Percentiles rank a stretch among this genome's conserved stretches.
Evolutionary conservation across 495 filamentous ascomycete species (phyloP).

Genomic region (Talaromyces proteolyticus): DNA sequence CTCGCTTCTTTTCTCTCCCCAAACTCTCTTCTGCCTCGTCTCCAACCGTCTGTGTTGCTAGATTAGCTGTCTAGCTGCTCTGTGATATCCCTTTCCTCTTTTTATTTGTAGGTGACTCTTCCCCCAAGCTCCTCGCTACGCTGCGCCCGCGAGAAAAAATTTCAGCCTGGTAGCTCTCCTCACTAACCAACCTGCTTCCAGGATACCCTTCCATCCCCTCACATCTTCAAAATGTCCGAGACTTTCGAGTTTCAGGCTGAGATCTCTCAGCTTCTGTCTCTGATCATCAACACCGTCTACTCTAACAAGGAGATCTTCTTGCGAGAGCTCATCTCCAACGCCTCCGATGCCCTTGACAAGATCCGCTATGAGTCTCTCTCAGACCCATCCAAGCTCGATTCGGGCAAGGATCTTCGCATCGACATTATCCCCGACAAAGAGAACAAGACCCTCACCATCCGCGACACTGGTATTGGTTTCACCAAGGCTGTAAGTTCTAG

Average conservation of each 20-base stretch:
- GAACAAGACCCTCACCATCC: constrained; percentile 94
- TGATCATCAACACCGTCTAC: constrained; percentile 99
- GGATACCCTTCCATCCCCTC: constrained; percentile 3
- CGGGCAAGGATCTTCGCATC: constrained; percentile 93
- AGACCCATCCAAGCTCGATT: constrained; percentile 93
- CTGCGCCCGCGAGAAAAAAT: neutral
- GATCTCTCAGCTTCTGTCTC: constrained; percentile 98
- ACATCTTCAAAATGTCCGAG: constrained; percentile 38
- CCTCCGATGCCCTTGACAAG: constrained; percentile 98
- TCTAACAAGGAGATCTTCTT: constrained; percentile 99
- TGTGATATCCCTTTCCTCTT: neutral
- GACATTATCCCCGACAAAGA: constrained; percentile 97
- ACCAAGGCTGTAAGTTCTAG: constrained; percentile 90
- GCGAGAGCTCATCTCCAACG: constrained; percentile 95
- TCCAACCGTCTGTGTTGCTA: constrained; percentile 1
- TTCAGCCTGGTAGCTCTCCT: neutral
- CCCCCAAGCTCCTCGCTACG: neutral
- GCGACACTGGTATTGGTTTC: constrained; percentile 98
- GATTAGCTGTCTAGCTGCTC: neutral
- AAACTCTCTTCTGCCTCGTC: neutral
- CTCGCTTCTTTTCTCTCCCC: constrained; percentile 1
- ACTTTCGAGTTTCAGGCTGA: constrained; percentile 99
- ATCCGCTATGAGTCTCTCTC: constrained; percentile 97
- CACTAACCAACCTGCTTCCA: neutral
- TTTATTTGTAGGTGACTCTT: constrained; percentile 2